Percentiles rank a stretch among this genome's conserved stretches.
Evolutionary conservation across 2,329 filamentous ascomycete genomes (phyloP).

Genomic region (Apiospora aurea): DNA sequence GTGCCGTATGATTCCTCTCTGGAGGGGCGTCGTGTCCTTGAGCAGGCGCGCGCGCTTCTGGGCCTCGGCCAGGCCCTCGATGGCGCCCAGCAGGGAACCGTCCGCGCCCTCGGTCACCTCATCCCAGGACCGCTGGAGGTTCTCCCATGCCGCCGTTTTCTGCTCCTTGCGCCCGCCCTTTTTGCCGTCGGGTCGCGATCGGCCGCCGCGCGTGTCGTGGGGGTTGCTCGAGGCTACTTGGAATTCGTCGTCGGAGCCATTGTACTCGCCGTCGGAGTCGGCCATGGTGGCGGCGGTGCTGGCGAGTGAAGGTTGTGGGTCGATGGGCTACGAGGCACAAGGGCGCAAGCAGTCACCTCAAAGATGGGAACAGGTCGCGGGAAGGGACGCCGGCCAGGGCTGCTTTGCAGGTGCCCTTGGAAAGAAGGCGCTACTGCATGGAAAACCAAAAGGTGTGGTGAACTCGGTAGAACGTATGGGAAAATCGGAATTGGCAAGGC

Average conservation of each 20-base stretch:
- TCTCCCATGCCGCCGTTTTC: constrained; percentile 67
- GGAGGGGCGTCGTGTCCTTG: constrained; percentile 92
- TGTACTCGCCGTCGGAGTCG: constrained; percentile 76
- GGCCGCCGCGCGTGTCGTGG: constrained; percentile 35
- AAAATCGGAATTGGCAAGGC: neutral
- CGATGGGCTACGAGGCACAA: constrained; percentile 8
- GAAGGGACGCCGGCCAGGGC: constrained; percentile 17
- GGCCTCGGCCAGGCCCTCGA: constrained; percentile 79
- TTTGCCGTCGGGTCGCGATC: constrained; percentile 38
- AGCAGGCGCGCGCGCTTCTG: constrained; percentile 82
- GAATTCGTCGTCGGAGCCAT: constrained; percentile 72
- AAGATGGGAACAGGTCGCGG: constrained; percentile 7
- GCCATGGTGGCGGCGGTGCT: constrained; percentile 62
- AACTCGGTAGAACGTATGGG: neutral
- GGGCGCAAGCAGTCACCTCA: constrained; percentile 6
- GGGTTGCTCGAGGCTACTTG: constrained; percentile 48
- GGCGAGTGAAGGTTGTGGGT: constrained; percentile 1
- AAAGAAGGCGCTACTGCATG: constrained; percentile 15
- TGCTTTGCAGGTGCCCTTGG: constrained; percentile 16
- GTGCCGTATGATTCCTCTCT: constrained; percentile 97
- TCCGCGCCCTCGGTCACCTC: constrained; percentile 80
- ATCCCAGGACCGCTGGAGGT: constrained; percentile 74
- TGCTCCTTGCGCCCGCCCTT: constrained; percentile 38
- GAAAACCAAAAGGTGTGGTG: neutral
- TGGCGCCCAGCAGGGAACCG: constrained; percentile 74